phyloP scores from a whole-genome alignment of 208 protist genomes.

The Leishmania braziliensis region DNA sequence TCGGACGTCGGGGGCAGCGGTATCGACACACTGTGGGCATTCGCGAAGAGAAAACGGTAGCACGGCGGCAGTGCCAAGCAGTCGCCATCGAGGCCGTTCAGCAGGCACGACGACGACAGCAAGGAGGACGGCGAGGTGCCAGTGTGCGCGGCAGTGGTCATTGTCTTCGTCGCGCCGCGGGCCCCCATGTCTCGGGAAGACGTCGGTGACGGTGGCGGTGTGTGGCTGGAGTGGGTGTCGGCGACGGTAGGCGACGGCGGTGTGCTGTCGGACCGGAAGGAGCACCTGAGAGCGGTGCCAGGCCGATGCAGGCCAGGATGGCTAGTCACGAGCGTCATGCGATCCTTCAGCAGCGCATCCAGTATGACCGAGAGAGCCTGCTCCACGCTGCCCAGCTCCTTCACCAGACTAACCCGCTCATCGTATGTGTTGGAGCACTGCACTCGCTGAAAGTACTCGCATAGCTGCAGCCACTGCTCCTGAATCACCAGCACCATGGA shows the following conservation, averaged over 20 bases:
- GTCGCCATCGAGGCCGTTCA: slow-evolving; percentile 13
- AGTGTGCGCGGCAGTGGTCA: background rate
- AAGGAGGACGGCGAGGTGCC: slow-evolving; percentile 1
- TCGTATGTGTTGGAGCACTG: slow-evolving; percentile 45
- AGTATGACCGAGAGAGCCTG: slow-evolving; percentile 41
- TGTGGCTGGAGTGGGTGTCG: background rate
- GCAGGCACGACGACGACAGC: slow-evolving; percentile 7
- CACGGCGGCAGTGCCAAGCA: slow-evolving; percentile 49
- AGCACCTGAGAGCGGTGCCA: background rate
- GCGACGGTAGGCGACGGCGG: slow-evolving; percentile 1
- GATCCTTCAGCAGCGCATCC: slow-evolving; percentile 45
- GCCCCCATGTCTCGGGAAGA: background rate
- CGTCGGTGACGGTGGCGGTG: background rate
- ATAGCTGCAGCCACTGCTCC: slow-evolving; percentile 52
- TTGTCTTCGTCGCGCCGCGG: background rate
- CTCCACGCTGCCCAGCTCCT: slow-evolving; percentile 40
- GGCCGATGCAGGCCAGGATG: slow-evolving; percentile 5
- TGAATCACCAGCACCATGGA: slow-evolving; percentile 29
- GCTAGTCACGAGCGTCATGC: slow-evolving; percentile 14
- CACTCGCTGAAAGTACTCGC: slow-evolving; percentile 54
- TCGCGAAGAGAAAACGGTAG: slow-evolving; percentile 54
- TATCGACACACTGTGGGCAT: slow-evolving; percentile 9
- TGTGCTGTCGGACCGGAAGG: background rate
- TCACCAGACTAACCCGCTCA: slow-evolving; percentile 22
- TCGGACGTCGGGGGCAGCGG: background rate